Evolutionary conservation across 345 rosid species (phyloP).

Genomic region (Eucalyptus regnans): DNA sequence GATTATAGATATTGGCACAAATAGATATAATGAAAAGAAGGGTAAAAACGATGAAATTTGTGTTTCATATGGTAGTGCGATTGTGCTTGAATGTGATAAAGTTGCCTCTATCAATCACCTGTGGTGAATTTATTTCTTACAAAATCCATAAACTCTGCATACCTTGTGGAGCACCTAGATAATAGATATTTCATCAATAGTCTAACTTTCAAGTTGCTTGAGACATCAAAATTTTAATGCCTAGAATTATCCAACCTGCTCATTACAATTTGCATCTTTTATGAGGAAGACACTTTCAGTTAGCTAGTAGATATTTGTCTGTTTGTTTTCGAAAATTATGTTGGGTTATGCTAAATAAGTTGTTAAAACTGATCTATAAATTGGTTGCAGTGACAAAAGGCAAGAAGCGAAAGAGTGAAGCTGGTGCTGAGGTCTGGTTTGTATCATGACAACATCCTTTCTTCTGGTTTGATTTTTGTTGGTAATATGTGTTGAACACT

Average conservation of each 20-base stretch:
- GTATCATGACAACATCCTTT: not conserved
- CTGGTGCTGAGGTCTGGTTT: conserved; percentile 68
- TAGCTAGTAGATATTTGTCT: not conserved
- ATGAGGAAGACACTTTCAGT: not conserved
- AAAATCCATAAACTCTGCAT: not conserved
- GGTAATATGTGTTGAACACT: not conserved
- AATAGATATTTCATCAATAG: not conserved
- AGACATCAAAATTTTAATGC: not conserved
- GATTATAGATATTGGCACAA: not conserved
- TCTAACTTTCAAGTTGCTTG: not conserved
- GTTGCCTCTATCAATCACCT: not conserved
- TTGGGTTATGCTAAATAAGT: not conserved
- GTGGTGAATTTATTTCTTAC: not conserved
- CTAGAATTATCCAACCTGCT: not conserved
- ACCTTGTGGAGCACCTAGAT: not conserved
- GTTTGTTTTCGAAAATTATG: not conserved
- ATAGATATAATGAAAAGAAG: not conserved
- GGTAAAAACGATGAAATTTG: not conserved
- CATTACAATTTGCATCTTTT: not conserved
- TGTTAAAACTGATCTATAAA: conserved; percentile 21
- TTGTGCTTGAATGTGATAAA: not conserved
- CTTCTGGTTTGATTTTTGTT: not conserved
- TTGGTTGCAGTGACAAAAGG: conserved; percentile 58
- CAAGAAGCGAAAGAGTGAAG: conserved; percentile 81
- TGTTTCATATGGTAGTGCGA: not conserved